Evolutionary conservation across 2,329 filamentous ascomycete species (phyloP), one percentile per base, ranked within the genome.

Genomic region (Calonectria crousiana): DNA sequence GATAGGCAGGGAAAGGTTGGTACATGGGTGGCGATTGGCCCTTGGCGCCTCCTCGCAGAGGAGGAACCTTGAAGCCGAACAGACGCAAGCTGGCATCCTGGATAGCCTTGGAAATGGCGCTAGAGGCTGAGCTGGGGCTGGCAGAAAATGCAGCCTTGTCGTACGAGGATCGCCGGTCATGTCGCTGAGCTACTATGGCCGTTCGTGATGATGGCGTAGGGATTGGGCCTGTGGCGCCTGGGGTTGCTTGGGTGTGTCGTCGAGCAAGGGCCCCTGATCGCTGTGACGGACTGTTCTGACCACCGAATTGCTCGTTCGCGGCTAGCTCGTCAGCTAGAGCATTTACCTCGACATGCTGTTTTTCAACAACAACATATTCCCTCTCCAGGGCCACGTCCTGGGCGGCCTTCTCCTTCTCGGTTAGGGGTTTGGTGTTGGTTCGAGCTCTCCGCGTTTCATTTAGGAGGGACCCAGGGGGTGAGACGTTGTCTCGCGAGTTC

Each of bases 351-450:
- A 99, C 96, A 26, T 95, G 94, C 77, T 94, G 93, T 87, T 98
- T 98, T 86, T 99, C 97, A 16, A 99, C 95, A 32, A 98, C 89
- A 26, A 99, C 96, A 80, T 98, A 99, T 78, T 98, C 97, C 77
- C 96, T 92, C 82, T 98, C 96, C 79, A 98, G 94, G 1, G 94
- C 94, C 64, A 97, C 92, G 77, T 98, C 96, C 80, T 98, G 95
- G 3, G 95, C 95, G 4, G 93, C 94, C 82, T 88, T 91, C 80
- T 94, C 93, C 73, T 92, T 92, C 76, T 94, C 93, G 71, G 90
- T 84, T 49, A 77, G 76, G 16, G 80, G 79, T 49, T 80, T 81
- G 53, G 77, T 80, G 32, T 76, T 74, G 13, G 77, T 78, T 62
- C 82, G 84, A 44, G 78, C 80, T 60, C 78, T 86, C 23, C 74